Evolutionary conservation across 1,284 basidiomycete species (phyloP), one percentile per base, ranked within the genome.

Genomic region (Singerocomus rubriflavus): DNA sequence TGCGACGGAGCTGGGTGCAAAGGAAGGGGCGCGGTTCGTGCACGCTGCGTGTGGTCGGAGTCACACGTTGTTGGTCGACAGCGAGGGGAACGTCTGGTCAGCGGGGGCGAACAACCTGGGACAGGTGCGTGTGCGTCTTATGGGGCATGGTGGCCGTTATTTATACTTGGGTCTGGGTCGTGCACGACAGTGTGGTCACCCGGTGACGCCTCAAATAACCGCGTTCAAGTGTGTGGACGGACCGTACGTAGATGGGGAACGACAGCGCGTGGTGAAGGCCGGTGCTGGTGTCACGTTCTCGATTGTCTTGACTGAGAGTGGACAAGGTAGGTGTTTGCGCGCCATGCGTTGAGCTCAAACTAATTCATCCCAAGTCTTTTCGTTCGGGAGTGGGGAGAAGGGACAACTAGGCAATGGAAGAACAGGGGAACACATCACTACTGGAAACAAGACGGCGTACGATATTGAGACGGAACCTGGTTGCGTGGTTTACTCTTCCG

Each of bases 351-450:
- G 25, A 27, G 32, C 37, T 59, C 26, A 51, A 44, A 51, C 45
- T 35, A 46, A 50, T 44, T 10, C 25, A 14, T 21, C 50, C 31
- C 38, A 56, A 85, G 91, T 97, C 3, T 98, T 89, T 64, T 80
- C 92, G 0, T 85, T 92, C 57, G 95, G 95, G 32, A 93, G 89
- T 48, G 89, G 85, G n/a, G 93, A 97, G 69, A 85, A 91, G 57
- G 95, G 95, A 2, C 93, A 97, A 59, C 76, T 98, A 0, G 95
- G 93, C 1, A 95, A 93, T 61, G 94, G 94, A 13, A 81, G 82
- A 50, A 93, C 92, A 0, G 92, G 93, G 16, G 92, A 95, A 69
- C 82, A 92, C 36, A 88, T 96, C 53, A 83, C 85, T 7, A 87
- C 87, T 3, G 90, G 84, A 33, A 91, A 91, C 57, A 92, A 92